These are phyloP conservation scores for Penicillium tannophilum DNA, from an alignment of 495 filamentous ascomycete genomes.

Conservation along the genomic window DNA sequence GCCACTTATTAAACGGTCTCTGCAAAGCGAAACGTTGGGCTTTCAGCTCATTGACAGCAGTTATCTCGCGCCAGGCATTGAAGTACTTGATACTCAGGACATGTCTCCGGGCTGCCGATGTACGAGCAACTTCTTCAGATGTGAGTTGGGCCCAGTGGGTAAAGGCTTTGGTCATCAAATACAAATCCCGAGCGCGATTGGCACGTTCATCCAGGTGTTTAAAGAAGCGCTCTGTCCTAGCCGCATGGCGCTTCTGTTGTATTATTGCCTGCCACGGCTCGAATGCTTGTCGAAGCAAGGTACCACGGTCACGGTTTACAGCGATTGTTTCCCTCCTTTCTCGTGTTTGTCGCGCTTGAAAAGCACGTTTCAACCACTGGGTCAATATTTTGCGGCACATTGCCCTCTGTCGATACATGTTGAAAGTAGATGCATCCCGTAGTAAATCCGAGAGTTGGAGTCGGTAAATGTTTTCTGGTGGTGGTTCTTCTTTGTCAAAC, in stretches of 20 bases:
- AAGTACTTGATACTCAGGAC: conserved; percentile 74
- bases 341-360: conserved; percentile 45
- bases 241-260: conserved; percentile 46
- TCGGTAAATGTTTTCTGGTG: conserved; percentile 48
- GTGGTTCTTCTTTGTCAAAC: conserved; percentile 32
- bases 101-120: conserved; percentile 64
- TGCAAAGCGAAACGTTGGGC: conserved; percentile 61
- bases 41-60: conserved; percentile 68
- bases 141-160: conserved; percentile 70
- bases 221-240: conserved; percentile 62
- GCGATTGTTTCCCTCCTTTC: conserved; percentile 53
- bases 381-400: conserved; percentile 50
- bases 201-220: conserved; percentile 62
- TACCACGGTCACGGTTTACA: conserved; percentile 50
- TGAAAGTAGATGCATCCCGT: conserved; percentile 61
- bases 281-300: conserved; percentile 57
- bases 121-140: conserved; percentile 60
- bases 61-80: conserved; percentile 75
- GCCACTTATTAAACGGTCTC: conserved; percentile 61
- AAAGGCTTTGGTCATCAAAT: conserved; percentile 71
- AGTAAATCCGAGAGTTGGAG: conserved; percentile 59
- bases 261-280: conserved; percentile 59
- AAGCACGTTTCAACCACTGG: conserved; percentile 56
- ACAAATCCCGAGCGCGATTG: conserved; percentile 62
- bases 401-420: conserved; percentile 51